A percentile compares a stretch with the other conserved stretches of the same genome.
Conservation (phyloP, 306 rosid species). For the Potentilla sterilis region DNA sequence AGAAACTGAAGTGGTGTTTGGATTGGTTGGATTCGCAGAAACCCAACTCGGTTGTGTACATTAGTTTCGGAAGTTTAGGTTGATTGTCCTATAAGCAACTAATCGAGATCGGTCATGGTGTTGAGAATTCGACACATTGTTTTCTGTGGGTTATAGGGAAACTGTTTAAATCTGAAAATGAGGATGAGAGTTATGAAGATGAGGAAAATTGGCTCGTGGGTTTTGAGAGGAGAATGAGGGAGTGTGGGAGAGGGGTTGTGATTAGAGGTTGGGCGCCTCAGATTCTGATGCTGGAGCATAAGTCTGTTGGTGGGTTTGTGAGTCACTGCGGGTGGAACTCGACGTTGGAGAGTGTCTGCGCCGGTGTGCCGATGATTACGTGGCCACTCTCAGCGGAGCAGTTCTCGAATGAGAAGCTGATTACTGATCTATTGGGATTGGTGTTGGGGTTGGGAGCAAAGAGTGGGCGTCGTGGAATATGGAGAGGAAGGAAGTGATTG, state of each 20-base stretch:
- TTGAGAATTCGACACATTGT: constrained; percentile 1
- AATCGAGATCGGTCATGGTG: constrained; percentile 29
- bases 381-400: constrained; percentile 81
- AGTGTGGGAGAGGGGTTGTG: constrained; percentile 44
- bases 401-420: constrained; percentile 63
- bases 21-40: constrained; percentile 31
- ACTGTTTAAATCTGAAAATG: neutral
- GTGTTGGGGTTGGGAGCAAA: constrained; percentile 56
- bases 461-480: constrained; percentile 45
- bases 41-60: constrained; percentile 35
- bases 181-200: neutral
- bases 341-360: constrained; percentile 47
- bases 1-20: constrained; percentile 17
- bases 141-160: constrained; percentile 26
- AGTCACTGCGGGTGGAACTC: constrained; percentile 89
- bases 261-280: constrained; percentile 74
- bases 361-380: constrained; percentile 58
- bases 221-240: constrained; percentile 49
- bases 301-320: constrained; percentile 55
- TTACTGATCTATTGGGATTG: constrained; percentile 47
- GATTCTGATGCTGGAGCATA: constrained; percentile 54
- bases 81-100: constrained; percentile 19
- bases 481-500: constrained; percentile 35
- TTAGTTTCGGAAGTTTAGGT: constrained; percentile 41
- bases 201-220: constrained; percentile 8